Base-by-base conservation (phyloP, 169 alveolate genomes). In the Cryptosporidium viatorum region DNA sequence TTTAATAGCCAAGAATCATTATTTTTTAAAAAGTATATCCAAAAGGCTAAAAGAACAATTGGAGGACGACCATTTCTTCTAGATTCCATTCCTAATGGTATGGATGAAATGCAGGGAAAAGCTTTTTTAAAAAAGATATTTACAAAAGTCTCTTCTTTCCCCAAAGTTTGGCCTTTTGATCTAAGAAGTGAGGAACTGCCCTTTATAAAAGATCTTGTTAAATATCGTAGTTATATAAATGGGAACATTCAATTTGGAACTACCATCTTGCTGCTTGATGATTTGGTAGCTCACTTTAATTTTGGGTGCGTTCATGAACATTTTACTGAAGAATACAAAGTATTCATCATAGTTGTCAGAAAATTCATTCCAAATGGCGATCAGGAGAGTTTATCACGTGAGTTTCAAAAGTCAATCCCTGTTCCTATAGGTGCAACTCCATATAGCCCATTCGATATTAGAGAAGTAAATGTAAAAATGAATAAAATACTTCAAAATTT, bases 301-400 rank as follows among this genome's bases (percentile, higher is more conserved):
- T 80, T 80, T 48, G 89, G 60, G 29, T 80, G 89, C 21, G 70
- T 67, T 21, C 73, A 80, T 65, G 89, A 80, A 52, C 89, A 80
- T n/a, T 62, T 80, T 62, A 37, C 45, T 35, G 89, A 80, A 37
- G 68, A 80, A 62, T 60, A 80, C 48, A 80, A 37, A 41, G 75
- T 80, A 2, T 80, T 80, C 59, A 65, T 80, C 8, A 41, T 80
- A 3, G 41, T 80, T 21, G 29, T 80, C 33, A 59, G n/a, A 65
- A 59, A 65, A 65, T 80, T 80, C 62, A 29, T 39, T 10, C 89
- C 89, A 10, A 59, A 80, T 65, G 16, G 45, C 10, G 58, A 80
- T 4, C 7, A n/a, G 1, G 75, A 80, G 12, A 65, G 12, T 41
- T 37, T 65, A 31, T 18, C 86, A 31, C 51, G 52, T 7, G 86